Evolutionary conservation across 2,329 filamentous ascomycete genomes (phyloP), one percentile per base, ranked within the genome.

Genomic region (Arthrobotrys conoides): DNA sequence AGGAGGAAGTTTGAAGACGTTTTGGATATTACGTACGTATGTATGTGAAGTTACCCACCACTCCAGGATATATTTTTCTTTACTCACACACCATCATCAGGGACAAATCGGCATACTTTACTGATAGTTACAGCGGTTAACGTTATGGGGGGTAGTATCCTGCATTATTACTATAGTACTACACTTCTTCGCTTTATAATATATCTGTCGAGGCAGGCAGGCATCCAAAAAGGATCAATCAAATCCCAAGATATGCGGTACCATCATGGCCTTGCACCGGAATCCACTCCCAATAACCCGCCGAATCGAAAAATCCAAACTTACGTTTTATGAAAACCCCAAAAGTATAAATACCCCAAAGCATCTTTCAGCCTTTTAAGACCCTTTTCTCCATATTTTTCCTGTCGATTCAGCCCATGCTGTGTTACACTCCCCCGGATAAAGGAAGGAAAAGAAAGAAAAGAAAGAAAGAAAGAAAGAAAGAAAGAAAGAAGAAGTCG

Each of bases 271-370:
- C 51, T 57, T 20, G 53, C 53, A 59, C 30, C 57, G 57, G 57
- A 61, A 61, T 44, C 16, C 4, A 38, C 8, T 61, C 36, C 57
- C 36, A 61, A 61, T 16, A 61, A 61, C 36, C 57, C 57, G 57
- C 20, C 36, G 24, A 44, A 18, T 6, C 18, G 4, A 30, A 44
- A 18, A 8, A 3, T n/a, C 14, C n/a, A 22, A 10, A n/a, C 27
- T 24, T 12, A 9, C 9, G 9, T 27, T 8, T 14, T 12, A n/a
- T n/a, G n/a, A n/a, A n/a, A n/a, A n/a, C n/a, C n/a, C n/a, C n/a
- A n/a, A n/a, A n/a, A n/a, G n/a, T n/a, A n/a, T n/a, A 61, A 61
- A 61, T 61, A 44, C 20, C 57, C 33, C 53, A 6, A 61, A n/a
- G 36, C 57, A 44, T 36, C 53, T 22, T 61, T 36, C 36, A 24